Percentiles rank a stretch among this genome's conserved stretches.
Evolutionary conservation across 2,329 filamentous ascomycete species (phyloP).

Genomic region (Talaromyces sp.): DNA sequence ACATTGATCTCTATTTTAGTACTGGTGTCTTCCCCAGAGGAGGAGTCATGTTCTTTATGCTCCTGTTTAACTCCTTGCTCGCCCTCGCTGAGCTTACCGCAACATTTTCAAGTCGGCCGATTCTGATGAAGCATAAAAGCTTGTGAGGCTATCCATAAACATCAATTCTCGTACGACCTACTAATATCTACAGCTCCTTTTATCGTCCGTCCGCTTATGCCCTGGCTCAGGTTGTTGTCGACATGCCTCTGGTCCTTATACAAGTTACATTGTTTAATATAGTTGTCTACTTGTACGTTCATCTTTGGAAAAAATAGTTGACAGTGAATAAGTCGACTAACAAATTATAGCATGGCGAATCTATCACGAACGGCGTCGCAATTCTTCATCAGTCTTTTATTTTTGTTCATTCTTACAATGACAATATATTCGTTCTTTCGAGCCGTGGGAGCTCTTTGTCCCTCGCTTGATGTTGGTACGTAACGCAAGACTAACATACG

Average conservation of each 20-base stretch:
- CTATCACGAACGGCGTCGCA: slow-evolving; percentile 54
- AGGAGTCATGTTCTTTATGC: slow-evolving; percentile 57
- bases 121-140: slow-evolving; percentile 65
- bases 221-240: slow-evolving; percentile 53
- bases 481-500: slow-evolving; percentile 17
- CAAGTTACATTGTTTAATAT: slow-evolving; percentile 57
- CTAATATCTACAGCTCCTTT: slow-evolving; percentile 45
- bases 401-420: slow-evolving; percentile 51
- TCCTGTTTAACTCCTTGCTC: slow-evolving; percentile 59
- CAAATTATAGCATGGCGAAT: slow-evolving; percentile 44
- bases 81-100: slow-evolving; percentile 58
- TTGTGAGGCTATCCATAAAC: slow-evolving; percentile 38
- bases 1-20: slow-evolving; percentile 20
- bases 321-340: background rate
- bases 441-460: slow-evolving; percentile 44
- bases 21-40: slow-evolving; percentile 55
- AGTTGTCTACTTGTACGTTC: slow-evolving; percentile 53
- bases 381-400: slow-evolving; percentile 57
- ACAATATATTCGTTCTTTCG: slow-evolving; percentile 53
- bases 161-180: slow-evolving; percentile 10
- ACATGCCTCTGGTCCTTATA: slow-evolving; percentile 54
- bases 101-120: slow-evolving; percentile 58
- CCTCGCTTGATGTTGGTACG: slow-evolving; percentile 45
- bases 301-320: no score
- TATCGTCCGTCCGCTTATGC: slow-evolving; percentile 59